Conservation (phyloP, 495 filamentous ascomycete species). For the Elasticomyces elasticus region DNA sequence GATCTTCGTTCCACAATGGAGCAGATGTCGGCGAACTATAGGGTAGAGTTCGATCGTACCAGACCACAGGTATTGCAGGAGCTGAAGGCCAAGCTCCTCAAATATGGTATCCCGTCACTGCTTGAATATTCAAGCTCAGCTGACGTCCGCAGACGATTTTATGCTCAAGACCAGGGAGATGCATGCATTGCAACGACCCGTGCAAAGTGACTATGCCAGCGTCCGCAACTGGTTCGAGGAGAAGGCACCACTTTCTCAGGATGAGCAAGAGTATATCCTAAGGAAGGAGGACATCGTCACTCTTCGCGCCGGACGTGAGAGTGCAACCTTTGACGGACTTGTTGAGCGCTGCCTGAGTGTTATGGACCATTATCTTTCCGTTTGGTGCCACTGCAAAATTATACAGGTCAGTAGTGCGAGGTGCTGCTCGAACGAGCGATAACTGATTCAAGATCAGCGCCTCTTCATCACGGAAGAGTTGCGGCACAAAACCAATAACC, state of each 20-base stretch:
- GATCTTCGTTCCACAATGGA: conserved; percentile 12
- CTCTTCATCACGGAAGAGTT: conserved; percentile 31
- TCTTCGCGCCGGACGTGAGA: conserved; percentile 31
- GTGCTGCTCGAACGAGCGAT: background rate
- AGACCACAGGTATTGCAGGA: conserved; percentile 25
- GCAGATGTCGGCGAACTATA: background rate
- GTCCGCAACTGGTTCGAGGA: conserved; percentile 31
- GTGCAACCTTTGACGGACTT: conserved; percentile 33
- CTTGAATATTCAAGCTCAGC: background rate
- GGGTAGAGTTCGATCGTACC: conserved; percentile 13
- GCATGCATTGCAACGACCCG: conserved; percentile 29
- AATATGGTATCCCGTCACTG: conserved; percentile 31
- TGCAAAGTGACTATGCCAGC: conserved; percentile 30
- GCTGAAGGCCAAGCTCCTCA: conserved; percentile 26
- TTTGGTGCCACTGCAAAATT: background rate
- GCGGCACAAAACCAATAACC: conserved; percentile 28
- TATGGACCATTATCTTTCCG: background rate
- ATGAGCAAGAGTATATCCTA: conserved; percentile 30
- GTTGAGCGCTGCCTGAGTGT: conserved; percentile 27
- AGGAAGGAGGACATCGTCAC: conserved; percentile 36
- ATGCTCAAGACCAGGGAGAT: conserved; percentile 32
- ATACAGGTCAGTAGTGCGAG: background rate
- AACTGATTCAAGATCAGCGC: conserved; percentile 10
- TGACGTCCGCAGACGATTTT: conserved; percentile 24
- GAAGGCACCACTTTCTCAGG: conserved; percentile 23